These are phyloP conservation scores for Thamnidium elegans DNA, from an alignment of 192 early-diverging fungal genomes.

Conservation along the genomic window DNA sequence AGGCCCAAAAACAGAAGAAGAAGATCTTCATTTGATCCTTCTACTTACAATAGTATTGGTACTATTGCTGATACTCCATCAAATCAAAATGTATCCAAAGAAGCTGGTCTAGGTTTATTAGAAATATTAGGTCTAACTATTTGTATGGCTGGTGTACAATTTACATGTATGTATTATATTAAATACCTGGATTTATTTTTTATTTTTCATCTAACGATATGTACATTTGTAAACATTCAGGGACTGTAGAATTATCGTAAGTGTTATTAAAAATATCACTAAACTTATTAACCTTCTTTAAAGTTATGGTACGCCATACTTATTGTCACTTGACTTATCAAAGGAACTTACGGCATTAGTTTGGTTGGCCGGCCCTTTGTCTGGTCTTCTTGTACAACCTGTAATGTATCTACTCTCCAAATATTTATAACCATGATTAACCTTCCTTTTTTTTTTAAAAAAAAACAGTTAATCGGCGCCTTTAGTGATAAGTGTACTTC, in stretches of 20 bases:
- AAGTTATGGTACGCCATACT: slow-evolving; percentile 74
- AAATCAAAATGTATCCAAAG: slow-evolving; percentile 4
- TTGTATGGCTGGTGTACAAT: slow-evolving; percentile 67
- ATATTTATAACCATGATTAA: not conserved
- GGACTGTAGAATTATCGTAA: slow-evolving; percentile 69
- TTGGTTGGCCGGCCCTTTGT: slow-evolving; percentile 80
- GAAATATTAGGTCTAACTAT: slow-evolving; percentile 49
- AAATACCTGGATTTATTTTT: not conserved
- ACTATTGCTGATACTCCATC: slow-evolving; percentile 12
- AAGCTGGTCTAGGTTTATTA: slow-evolving; percentile 21
- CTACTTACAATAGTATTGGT: slow-evolving; percentile 32
- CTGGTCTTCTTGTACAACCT: slow-evolving; percentile 34
- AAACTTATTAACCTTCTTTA: not conserved
- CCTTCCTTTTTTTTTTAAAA: slow-evolving; percentile 38
- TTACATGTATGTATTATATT: slow-evolving; percentile 55
- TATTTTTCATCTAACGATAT: not conserved
- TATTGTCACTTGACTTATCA: slow-evolving; percentile 62
- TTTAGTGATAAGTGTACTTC: slow-evolving; percentile 78
- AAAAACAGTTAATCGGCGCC: slow-evolving; percentile 76
- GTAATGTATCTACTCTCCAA: not conserved
- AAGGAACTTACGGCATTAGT: slow-evolving; percentile 66
- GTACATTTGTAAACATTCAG: slow-evolving; percentile 38
- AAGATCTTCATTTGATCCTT: slow-evolving; percentile 35
- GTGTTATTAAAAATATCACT: slow-evolving; percentile 4
- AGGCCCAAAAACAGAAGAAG: slow-evolving; percentile 26